Evolutionary conservation across 2,329 filamentous ascomycete genomes (phyloP).

Genomic region (Aspergillus spinulosporus): DNA sequence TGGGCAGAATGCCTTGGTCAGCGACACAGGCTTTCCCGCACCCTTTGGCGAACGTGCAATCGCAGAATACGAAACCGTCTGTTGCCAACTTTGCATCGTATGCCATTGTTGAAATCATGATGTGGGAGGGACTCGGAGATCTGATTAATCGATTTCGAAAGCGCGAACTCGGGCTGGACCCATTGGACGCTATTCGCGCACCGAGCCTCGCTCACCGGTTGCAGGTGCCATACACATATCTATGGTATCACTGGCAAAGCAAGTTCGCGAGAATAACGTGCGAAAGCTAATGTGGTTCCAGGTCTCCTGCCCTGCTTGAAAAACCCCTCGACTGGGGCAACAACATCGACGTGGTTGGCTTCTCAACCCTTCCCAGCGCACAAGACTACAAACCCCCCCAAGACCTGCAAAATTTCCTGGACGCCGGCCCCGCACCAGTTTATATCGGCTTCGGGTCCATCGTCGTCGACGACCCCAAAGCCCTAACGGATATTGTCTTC

Average conservation of each 20-base stretch:
- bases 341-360: slow-evolving; percentile 72
- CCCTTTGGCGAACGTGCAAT: slow-evolving; percentile 78
- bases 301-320: slow-evolving; percentile 73
- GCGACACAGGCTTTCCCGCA: slow-evolving; percentile 84
- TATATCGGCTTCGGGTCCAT: slow-evolving; percentile 86
- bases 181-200: slow-evolving; percentile 77
- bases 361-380: slow-evolving; percentile 71
- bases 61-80: slow-evolving; percentile 71
- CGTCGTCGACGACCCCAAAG: slow-evolving; percentile 73
- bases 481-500: slow-evolving; percentile 70
- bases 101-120: slow-evolving; percentile 83
- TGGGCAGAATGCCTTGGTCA: slow-evolving; percentile 76
- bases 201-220: slow-evolving; percentile 76
- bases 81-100: slow-evolving; percentile 83
- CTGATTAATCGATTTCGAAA: slow-evolving; percentile 85
- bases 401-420: slow-evolving; percentile 66
- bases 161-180: slow-evolving; percentile 71
- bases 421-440: slow-evolving; percentile 68
- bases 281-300: slow-evolving; percentile 16
- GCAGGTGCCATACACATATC: slow-evolving; percentile 82
- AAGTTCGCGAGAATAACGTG: too few species aligned
- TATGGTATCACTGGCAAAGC: slow-evolving; percentile 59
- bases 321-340: slow-evolving; percentile 75
- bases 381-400: slow-evolving; percentile 65
- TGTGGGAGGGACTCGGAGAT: slow-evolving; percentile 89